Evolutionary conservation across 257 asterid genomes (phyloP).

Genomic region (Solanum neorickii): DNA sequence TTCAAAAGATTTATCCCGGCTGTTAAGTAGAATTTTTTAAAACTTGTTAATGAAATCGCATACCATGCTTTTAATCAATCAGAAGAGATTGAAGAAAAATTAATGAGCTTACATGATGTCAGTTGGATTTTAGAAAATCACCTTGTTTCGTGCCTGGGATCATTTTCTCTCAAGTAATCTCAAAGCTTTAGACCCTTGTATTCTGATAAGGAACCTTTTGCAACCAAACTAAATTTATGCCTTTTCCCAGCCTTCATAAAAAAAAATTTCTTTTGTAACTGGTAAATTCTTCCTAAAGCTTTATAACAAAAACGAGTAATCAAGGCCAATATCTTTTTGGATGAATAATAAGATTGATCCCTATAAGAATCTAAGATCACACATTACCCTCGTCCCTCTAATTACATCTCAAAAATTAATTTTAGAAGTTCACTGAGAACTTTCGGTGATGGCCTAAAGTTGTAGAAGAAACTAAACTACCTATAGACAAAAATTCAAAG

Average conservation of each 20-base stretch:
- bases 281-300: background rate
- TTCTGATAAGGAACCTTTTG: background rate
- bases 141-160: background rate
- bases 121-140: background rate
- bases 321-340: background rate
- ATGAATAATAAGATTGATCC: background rate
- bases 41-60: background rate
- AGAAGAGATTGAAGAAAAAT: background rate
- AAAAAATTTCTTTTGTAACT: background rate
- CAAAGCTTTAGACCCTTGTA: background rate
- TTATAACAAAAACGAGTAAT: background rate
- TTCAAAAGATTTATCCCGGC: background rate
- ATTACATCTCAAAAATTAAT: background rate
- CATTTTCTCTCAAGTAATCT: background rate
- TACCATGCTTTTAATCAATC: background rate
- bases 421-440: background rate
- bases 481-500: background rate
- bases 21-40: background rate
- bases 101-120: background rate
- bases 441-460: background rate
- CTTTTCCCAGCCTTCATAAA: background rate
- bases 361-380: background rate
- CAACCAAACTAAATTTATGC: background rate
- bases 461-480: background rate
- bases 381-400: background rate